A percentile compares a stretch with the other conserved stretches of the same genome.
phyloP scores from a whole-genome alignment of 345 rosid species.

The Sisymbrium irio region DNA sequence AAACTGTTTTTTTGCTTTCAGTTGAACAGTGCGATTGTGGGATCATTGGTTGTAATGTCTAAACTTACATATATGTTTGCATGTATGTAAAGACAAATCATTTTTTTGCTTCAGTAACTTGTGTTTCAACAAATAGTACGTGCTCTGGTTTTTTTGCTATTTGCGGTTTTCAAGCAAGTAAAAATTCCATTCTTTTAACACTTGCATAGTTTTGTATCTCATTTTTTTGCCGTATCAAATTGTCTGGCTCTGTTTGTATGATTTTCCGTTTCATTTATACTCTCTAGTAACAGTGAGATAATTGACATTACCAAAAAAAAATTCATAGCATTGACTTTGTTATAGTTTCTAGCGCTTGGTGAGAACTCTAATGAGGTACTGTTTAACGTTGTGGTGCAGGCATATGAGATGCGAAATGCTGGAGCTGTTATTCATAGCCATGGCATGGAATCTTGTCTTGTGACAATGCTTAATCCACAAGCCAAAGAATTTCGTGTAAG shows the following conservation, averaged over 20 bases:
- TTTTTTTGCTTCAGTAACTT: not conserved
- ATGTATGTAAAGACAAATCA: not conserved
- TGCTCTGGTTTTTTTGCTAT: not conserved
- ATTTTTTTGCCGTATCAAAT: not conserved
- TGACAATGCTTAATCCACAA: slow-evolving; percentile 82
- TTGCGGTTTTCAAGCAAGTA: slow-evolving; percentile 2
- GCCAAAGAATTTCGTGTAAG: slow-evolving; percentile 87
- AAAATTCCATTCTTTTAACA: not conserved
- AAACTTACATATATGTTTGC: not conserved
- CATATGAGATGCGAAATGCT: slow-evolving; percentile 82
- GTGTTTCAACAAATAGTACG: not conserved
- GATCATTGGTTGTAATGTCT: not conserved
- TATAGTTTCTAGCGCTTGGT: not conserved
- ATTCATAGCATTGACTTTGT: not conserved
- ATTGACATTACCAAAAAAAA: not conserved
- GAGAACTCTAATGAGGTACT: not conserved
- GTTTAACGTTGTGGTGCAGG: slow-evolving; percentile 42
- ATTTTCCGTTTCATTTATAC: slow-evolving; percentile 4
- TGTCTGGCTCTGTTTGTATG: slow-evolving; percentile 6
- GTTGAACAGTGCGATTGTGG: not conserved
- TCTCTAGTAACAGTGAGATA: slow-evolving; percentile 8
- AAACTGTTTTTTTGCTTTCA: not conserved
- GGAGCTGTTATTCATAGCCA: slow-evolving; percentile 99
- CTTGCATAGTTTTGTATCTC: not conserved
- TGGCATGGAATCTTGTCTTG: slow-evolving; percentile 96